Percentiles rank a stretch among this genome's conserved stretches.
Conservation (phyloP, 306 rosid genomes). For the Sechiopsis laciniata region DNA sequence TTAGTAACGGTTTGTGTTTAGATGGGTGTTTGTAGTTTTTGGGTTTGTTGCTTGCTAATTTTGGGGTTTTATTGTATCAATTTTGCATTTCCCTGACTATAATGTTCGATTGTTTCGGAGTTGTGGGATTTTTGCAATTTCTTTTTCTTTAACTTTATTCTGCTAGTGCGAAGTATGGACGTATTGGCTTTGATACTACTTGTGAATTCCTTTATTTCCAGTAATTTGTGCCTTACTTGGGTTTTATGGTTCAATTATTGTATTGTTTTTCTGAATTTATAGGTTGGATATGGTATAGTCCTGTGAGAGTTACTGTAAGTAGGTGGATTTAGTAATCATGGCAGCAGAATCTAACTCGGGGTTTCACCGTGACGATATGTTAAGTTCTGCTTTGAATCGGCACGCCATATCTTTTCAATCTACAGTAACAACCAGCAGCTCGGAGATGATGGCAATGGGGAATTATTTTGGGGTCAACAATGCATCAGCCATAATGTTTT, state of each 20-base stretch:
- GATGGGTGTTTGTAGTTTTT: background rate
- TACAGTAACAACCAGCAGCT: constrained; percentile 55
- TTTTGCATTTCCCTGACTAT: constrained; percentile 6
- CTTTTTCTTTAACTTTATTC: background rate
- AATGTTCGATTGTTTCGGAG: background rate
- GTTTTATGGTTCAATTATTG: background rate
- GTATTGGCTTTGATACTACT: background rate
- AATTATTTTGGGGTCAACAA: constrained; percentile 50
- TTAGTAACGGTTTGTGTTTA: background rate
- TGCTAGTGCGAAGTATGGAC: background rate
- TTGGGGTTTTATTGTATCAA: background rate
- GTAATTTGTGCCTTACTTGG: background rate
- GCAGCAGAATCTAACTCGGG: constrained; percentile 80
- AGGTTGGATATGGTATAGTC: constrained; percentile 34
- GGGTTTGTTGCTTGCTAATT: background rate
- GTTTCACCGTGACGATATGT: constrained; percentile 43
- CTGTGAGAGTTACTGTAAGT: constrained; percentile 20
- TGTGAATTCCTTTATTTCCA: background rate
- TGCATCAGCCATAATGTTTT: constrained; percentile 49
- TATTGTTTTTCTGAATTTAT: constrained; percentile 20
- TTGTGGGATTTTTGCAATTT: background rate
- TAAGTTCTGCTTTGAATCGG: constrained; percentile 53
- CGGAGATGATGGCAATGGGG: constrained; percentile 82
- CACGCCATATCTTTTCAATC: constrained; percentile 87
- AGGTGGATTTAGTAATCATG: constrained; percentile 32